A percentile compares a stretch with the other conserved stretches of the same genome.
These are phyloP conservation scores for Cyberlindnera maritima DNA, from an alignment of 805 yeast species.

Conservation along the genomic window DNA sequence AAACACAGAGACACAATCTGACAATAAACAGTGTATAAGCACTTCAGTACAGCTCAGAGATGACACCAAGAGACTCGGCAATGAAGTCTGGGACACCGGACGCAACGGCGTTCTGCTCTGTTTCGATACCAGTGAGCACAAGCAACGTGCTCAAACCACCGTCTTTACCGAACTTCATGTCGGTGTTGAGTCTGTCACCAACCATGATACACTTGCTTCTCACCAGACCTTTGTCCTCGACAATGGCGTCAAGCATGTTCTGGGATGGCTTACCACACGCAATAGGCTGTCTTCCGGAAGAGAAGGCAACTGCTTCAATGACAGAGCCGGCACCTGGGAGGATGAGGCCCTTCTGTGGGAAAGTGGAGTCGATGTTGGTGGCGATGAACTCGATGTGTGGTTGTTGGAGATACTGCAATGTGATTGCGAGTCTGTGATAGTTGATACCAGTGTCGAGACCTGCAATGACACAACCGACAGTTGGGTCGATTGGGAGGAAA, in stretches of 20 bases:
- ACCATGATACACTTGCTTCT: conserved; percentile 77
- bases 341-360: conserved; percentile 80
- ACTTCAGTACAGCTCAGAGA: conserved; percentile 62
- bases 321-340: conserved; percentile 96
- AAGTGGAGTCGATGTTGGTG: conserved; percentile 93
- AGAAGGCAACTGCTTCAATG: conserved; percentile 69
- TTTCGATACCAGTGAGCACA: conserved; percentile 90
- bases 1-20: too few species aligned
- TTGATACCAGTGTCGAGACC: conserved; percentile 79
- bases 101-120: conserved; percentile 55
- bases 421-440: conserved; percentile 76
- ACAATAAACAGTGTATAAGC: too few species aligned
- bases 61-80: conserved; percentile 52
- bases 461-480: conserved; percentile 85
- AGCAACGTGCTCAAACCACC: conserved; percentile 85
- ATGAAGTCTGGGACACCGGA: conserved; percentile 59
- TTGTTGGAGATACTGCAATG: conserved; percentile 77
- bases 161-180: conserved; percentile 84
- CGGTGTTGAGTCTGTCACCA: conserved; percentile 94
- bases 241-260: conserved; percentile 87
- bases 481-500: conserved; percentile 58
- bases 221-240: conserved; percentile 53
- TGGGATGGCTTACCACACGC: conserved; percentile 92
- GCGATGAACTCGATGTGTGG: conserved; percentile 72
- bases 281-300: conserved; percentile 79